A percentile compares a stretch with the other conserved stretches of the same genome.
These are phyloP conservation scores for Monilinia laxa DNA, from an alignment of 2,329 filamentous ascomycete genomes.

Conservation along the genomic window DNA sequence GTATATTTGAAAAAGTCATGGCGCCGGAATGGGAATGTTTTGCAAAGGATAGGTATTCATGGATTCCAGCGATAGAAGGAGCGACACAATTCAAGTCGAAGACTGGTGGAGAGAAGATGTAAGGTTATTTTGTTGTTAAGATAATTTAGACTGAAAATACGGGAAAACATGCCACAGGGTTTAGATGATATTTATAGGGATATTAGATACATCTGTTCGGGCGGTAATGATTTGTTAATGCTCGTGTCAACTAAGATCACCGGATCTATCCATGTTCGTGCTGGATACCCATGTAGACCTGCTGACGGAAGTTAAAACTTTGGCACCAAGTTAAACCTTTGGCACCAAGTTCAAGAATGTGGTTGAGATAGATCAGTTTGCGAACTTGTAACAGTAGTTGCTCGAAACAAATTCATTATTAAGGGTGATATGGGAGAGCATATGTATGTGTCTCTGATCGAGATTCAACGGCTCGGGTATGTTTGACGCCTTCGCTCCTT, in stretches of 20 bases:
- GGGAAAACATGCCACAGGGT: no score
- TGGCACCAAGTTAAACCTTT: neutral
- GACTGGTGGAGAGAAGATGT: constrained; percentile 27
- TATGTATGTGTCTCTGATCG: no score
- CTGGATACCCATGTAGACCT: neutral
- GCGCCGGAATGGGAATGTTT: constrained; percentile 49
- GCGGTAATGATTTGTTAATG: no score
- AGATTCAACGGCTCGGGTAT: neutral
- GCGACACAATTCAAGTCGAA: constrained; percentile 28
- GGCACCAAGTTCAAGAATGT: neutral
- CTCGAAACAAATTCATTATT: neutral
- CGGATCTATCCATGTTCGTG: no score
- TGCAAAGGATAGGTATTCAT: constrained; percentile 45
- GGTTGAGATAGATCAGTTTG: neutral
- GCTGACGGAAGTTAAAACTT: no score
- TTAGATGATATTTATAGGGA: no score
- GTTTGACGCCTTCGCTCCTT: neutral
- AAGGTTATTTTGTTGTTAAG: no score
- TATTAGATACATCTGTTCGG: no score
- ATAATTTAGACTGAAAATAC: no score
- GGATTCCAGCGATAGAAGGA: constrained; percentile 36
- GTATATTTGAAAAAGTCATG: constrained; percentile 50
- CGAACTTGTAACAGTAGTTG: neutral
- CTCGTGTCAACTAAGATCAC: no score
- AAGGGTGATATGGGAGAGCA: no score